phyloP scores from a whole-genome alignment of 1,284 basidiomycete genomes.

The Ceratobasidium sp. region DNA sequence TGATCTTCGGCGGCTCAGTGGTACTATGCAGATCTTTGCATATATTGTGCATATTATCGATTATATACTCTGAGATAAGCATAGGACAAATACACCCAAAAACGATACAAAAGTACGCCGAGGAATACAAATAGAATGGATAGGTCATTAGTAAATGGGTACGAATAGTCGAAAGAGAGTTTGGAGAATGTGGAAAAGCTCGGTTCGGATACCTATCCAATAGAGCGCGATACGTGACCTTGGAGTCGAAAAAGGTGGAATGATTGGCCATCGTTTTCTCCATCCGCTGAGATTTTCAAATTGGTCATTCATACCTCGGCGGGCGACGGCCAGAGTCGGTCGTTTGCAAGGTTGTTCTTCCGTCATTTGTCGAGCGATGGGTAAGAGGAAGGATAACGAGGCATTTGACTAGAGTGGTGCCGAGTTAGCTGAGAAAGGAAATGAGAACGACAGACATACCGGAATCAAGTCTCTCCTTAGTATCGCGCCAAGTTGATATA shows the following conservation, averaged over 20 bases:
- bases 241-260: not conserved
- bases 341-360: slow-evolving; percentile 8
- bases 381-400: not conserved
- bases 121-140: not conserved
- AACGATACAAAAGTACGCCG: not conserved
- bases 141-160: not conserved
- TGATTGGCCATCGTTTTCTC: slow-evolving; percentile 13
- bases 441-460: not conserved
- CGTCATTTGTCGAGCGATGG: slow-evolving; percentile 11
- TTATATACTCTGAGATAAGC: not conserved
- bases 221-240: not conserved
- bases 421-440: no score
- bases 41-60: not conserved
- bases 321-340: slow-evolving; percentile 7
- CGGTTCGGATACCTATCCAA: not conserved
- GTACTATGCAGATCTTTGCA: not conserved
- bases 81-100: not conserved
- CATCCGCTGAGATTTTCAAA: slow-evolving; percentile 6
- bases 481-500: slow-evolving; percentile 23
- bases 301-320: not conserved
- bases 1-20: no score
- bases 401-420: no score
- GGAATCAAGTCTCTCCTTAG: slow-evolving; percentile 12
- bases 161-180: not conserved
- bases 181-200: not conserved